Evolutionary conservation across 108 stramenopile species (phyloP).

Genomic region (Conticribra guillardii): DNA sequence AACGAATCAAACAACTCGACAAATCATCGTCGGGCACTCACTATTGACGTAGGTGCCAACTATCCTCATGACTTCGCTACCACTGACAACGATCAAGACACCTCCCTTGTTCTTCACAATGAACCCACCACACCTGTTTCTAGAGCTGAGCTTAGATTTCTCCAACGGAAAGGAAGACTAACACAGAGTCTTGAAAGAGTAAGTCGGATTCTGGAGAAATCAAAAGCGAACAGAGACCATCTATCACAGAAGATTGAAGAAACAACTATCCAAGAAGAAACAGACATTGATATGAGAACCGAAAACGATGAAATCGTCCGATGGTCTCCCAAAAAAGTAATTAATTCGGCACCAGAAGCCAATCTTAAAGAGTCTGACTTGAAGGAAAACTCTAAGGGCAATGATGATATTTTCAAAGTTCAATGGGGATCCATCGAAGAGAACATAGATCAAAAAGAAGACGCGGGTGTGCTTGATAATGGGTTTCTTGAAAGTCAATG

Average conservation of each 20-base stretch:
- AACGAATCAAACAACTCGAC: too few species aligned
- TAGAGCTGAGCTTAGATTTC: constrained; percentile 29
- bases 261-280: background rate
- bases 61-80: background rate
- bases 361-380: too few species aligned
- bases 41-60: too few species aligned
- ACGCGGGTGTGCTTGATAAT: background rate
- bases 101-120: background rate
- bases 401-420: too few species aligned
- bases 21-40: too few species aligned
- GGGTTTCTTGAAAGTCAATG: too few species aligned
- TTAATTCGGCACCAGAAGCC: too few species aligned
- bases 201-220: constrained; percentile 31
- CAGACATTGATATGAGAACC: background rate
- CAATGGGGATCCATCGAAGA: background rate
- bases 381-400: too few species aligned
- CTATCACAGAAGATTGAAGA: background rate
- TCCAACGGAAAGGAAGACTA: constrained; percentile 34
- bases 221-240: constrained; percentile 9
- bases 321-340: background rate
- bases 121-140: constrained; percentile 44
- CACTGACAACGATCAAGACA: background rate
- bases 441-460: background rate
- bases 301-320: too few species aligned
- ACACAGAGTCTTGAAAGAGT: constrained; percentile 43